Evolutionary conservation across 257 asterid genomes (phyloP).

Genomic region (Solanum verrucosum): DNA sequence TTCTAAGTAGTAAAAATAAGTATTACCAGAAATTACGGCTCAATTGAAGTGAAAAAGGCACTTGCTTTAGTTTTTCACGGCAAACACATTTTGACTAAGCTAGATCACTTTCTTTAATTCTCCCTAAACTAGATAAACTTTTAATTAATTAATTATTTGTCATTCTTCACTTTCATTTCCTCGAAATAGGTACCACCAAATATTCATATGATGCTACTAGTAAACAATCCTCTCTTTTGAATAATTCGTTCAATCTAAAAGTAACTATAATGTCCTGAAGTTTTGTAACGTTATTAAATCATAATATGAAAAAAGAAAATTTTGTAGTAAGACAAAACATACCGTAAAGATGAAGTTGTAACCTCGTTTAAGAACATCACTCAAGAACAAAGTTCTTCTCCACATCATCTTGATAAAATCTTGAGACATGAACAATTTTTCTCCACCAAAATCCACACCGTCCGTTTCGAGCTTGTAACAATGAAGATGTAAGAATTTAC

Average conservation of each 20-base stretch:
- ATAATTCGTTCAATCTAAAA: background rate
- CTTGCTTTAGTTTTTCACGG: background rate
- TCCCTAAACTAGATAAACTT: background rate
- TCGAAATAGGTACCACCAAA: background rate
- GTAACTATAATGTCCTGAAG: no score
- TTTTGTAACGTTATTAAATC: no score
- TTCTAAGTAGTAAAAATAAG: no score
- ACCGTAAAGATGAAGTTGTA: constrained; percentile 35
- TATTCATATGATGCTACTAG: background rate
- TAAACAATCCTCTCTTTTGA: background rate
- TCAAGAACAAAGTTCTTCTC: constrained; percentile 23
- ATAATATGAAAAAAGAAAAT: background rate
- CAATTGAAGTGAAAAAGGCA: background rate
- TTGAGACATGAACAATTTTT: constrained; percentile 20
- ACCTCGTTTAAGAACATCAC: constrained; percentile 22
- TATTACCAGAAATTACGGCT: no score
- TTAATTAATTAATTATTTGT: background rate
- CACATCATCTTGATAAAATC: constrained; percentile 31
- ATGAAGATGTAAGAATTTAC: constrained; percentile 40
- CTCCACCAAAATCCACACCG: constrained; percentile 28
- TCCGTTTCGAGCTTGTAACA: constrained; percentile 42
- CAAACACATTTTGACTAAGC: background rate
- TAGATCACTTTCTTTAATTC: background rate
- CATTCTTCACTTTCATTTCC: background rate
- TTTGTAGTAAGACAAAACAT: background rate